These are phyloP conservation scores for Xylaria grammica DNA, from an alignment of 495 filamentous ascomycete genomes.

Conservation along the genomic window DNA sequence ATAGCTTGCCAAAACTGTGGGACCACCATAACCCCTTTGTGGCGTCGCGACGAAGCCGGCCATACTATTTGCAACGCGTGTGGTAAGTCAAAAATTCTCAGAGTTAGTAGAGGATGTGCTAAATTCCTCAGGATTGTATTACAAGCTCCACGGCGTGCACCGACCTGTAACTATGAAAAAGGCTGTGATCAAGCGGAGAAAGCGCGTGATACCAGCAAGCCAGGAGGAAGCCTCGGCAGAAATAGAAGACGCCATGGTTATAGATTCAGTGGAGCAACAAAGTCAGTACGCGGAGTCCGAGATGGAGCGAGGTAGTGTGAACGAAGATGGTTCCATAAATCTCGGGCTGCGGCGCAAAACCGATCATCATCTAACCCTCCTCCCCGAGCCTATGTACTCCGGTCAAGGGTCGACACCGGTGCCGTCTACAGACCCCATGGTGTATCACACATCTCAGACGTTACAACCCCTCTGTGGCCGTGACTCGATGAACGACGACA, in stretches of 20 bases:
- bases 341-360: slow-evolving; percentile 62
- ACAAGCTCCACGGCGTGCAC: slow-evolving; percentile 93
- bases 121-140: slow-evolving; percentile 76
- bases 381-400: slow-evolving; percentile 52
- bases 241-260: slow-evolving; percentile 45
- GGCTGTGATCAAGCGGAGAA: slow-evolving; percentile 91
- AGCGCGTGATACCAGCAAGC: slow-evolving; percentile 87
- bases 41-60: slow-evolving; percentile 92
- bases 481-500: slow-evolving; percentile 57
- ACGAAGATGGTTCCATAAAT: slow-evolving; percentile 62
- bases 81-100: slow-evolving; percentile 65
- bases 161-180: slow-evolving; percentile 97
- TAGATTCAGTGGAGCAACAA: slow-evolving; percentile 50
- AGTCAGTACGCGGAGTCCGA: slow-evolving; percentile 43
- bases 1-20: slow-evolving; percentile 97
- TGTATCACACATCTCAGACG: slow-evolving; percentile 50
- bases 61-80: slow-evolving; percentile 99
- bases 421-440: slow-evolving; percentile 44
- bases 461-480: slow-evolving; percentile 40
- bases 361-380: slow-evolving; percentile 45
- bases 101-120: slow-evolving; percentile 18
- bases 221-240: slow-evolving; percentile 55
- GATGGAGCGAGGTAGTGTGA: slow-evolving; percentile 52
- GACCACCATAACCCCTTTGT: slow-evolving; percentile 94
- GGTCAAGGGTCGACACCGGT: slow-evolving; percentile 44